phyloP scores from a whole-genome alignment of 192 early-diverging fungal genomes.

The Coemansia sp. region DNA sequence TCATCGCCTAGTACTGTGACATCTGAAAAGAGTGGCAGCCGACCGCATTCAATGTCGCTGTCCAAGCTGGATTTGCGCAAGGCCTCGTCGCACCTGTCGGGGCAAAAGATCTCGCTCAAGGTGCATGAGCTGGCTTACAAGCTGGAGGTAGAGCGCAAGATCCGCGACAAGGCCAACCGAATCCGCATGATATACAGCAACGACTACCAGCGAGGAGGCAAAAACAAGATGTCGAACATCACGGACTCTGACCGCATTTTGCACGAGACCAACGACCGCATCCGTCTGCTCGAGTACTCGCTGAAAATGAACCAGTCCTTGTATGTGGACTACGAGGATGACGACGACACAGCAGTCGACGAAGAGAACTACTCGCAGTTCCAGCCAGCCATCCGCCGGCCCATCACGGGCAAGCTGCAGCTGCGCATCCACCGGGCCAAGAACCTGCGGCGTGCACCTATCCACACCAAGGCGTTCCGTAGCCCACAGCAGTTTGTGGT shows the following conservation, averaged over 20 bases:
- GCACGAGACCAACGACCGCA: conserved; percentile 70
- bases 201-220: conserved; percentile 48
- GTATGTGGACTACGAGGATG: conserved; percentile 72
- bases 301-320: conserved; percentile 85
- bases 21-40: conserved; percentile 14
- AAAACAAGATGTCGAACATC: conserved; percentile 52
- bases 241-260: conserved; percentile 39
- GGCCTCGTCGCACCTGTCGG: conserved; percentile 63
- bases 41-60: conserved; percentile 41
- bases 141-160: conserved; percentile 90
- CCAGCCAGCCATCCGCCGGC: conserved; percentile 65
- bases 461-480: conserved; percentile 53
- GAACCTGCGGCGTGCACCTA: conserved; percentile 59
- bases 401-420: conserved; percentile 69
- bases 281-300: conserved; percentile 66
- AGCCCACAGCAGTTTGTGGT: conserved; percentile 68
- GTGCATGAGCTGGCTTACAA: conserved; percentile 85
- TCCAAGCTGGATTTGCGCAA: conserved; percentile 65
- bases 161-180: conserved; percentile 61
- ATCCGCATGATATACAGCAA: conserved; percentile 48
- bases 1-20: conserved; percentile 21
- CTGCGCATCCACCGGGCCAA: conserved; percentile 62
- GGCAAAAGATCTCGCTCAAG: conserved; percentile 75
- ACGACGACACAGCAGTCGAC: conserved; percentile 65
- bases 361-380: conserved; percentile 22